These are phyloP conservation scores for Plasmodium knowlesi DNA, from an alignment of 169 alveolate species.

Conservation along the genomic window DNA sequence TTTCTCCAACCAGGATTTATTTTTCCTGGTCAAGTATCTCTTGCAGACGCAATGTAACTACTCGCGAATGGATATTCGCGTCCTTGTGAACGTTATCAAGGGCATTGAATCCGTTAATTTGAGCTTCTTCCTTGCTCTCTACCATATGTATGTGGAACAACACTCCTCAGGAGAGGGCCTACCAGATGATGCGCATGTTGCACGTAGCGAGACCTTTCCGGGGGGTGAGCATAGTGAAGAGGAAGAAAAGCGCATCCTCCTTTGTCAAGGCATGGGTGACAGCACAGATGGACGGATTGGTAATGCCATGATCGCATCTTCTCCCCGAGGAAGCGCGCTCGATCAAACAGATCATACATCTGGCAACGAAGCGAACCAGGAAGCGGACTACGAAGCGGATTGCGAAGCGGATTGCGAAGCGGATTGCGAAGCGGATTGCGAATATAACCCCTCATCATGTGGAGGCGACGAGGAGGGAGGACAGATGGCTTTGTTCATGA, in stretches of 20 bases:
- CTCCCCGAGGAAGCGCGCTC: neutral
- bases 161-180: neutral
- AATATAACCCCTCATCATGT: too few species aligned
- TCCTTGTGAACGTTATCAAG: conserved; percentile 48
- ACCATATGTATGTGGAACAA: conserved; percentile 19
- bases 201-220: neutral
- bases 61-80: neutral
- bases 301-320: neutral
- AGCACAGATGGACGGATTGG: neutral
- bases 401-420: too few species aligned
- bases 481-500: neutral
- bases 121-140: conserved; percentile 26
- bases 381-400: neutral
- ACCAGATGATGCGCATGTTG: neutral
- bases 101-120: conserved; percentile 47
- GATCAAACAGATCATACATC: neutral
- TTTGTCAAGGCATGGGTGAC: neutral
- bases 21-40: conserved; percentile 46
- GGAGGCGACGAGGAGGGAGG: neutral
- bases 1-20: conserved; percentile 38
- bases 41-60: conserved; percentile 50
- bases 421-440: too few species aligned
- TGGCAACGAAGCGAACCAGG: neutral
- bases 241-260: neutral
- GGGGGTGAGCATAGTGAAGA: neutral